Evolutionary conservation across 257 asterid species (phyloP).

Genomic region (Nyctanthes arbortristis): DNA sequence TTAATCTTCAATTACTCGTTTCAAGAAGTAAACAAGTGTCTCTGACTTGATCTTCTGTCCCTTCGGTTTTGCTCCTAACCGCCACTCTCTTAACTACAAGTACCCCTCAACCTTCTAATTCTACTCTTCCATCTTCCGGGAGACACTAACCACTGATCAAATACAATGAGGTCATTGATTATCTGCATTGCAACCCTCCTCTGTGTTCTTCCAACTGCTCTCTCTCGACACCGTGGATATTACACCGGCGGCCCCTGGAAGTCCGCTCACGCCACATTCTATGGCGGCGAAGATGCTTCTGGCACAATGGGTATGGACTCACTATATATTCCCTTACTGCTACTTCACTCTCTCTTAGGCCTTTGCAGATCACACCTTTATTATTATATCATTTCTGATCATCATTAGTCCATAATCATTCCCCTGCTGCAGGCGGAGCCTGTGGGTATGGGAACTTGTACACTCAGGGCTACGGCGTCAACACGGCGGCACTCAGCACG

Average conservation of each 20-base stretch:
- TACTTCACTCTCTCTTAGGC: background rate
- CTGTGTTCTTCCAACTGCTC: constrained; percentile 27
- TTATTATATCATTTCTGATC: no score
- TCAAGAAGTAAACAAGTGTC: no score
- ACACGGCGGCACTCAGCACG: constrained; percentile 54
- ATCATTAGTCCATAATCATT: background rate
- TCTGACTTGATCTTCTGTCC: no score
- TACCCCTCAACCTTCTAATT: constrained; percentile 1
- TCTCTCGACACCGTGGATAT: constrained; percentile 36
- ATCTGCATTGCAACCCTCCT: constrained; percentile 25
- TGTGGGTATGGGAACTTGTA: constrained; percentile 53
- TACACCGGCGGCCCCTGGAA: constrained; percentile 42
- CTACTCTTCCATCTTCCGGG: no score
- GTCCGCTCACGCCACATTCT: constrained; percentile 57
- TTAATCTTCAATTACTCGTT: no score
- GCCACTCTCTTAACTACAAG: constrained; percentile 23
- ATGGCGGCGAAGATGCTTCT: constrained; percentile 59
- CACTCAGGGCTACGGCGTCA: constrained; percentile 51
- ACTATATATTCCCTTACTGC: background rate
- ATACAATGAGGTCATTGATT: constrained; percentile 21
- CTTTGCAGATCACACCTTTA: no score
- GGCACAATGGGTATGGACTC: constrained; percentile 52
- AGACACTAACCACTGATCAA: no score
- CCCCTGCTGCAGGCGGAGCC: constrained; percentile 40
- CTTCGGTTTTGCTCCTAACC: no score